Evolutionary conservation across 768 basidiomycete genomes (phyloP).

Genomic region (Collybia mongolica): DNA sequence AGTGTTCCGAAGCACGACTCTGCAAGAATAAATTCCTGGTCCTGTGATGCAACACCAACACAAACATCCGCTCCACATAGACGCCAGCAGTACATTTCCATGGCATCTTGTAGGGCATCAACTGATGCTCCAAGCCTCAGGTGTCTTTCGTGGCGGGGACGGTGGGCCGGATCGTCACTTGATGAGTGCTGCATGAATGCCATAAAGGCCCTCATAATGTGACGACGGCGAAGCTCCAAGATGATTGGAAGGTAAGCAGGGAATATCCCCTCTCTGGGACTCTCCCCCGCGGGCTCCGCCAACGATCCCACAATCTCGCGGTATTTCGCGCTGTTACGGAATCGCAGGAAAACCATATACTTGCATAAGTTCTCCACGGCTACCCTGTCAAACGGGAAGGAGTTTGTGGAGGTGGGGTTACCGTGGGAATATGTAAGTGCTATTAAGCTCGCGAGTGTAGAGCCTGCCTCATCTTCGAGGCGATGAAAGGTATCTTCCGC

Average conservation of each 20-base stretch:
- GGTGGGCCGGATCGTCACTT: constrained; percentile 4
- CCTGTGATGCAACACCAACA: constrained; percentile 51
- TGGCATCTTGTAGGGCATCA: constrained; percentile 26
- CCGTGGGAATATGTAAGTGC: constrained; percentile 27
- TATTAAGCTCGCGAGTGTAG: constrained; percentile 33
- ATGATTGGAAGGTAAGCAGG: constrained; percentile 28
- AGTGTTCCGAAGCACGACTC: constrained; percentile 54
- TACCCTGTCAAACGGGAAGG: constrained; percentile 25
- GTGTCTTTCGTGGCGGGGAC: constrained; percentile 7
- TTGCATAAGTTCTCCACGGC: constrained; percentile 40
- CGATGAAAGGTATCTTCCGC: constrained; percentile 41
- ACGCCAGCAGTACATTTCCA: constrained; percentile 48
- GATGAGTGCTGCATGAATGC: constrained; percentile 27
- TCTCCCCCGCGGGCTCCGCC: constrained; percentile 15
- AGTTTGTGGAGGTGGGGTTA: constrained; percentile 20
- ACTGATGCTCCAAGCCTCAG: constrained; percentile 11
- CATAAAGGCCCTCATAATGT: constrained; percentile 29
- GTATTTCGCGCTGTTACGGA: constrained; percentile 52
- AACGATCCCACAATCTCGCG: constrained; percentile 33
- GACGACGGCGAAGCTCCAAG: constrained; percentile 26
- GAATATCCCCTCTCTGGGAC: constrained; percentile 20
- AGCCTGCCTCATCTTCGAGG: constrained; percentile 42
- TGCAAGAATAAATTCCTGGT: constrained; percentile 55
- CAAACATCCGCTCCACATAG: constrained; percentile 50
- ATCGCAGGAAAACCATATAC: constrained; percentile 57